Base-by-base conservation (phyloP, 345 rosid species). In the Syzygium oleosum region DNA sequence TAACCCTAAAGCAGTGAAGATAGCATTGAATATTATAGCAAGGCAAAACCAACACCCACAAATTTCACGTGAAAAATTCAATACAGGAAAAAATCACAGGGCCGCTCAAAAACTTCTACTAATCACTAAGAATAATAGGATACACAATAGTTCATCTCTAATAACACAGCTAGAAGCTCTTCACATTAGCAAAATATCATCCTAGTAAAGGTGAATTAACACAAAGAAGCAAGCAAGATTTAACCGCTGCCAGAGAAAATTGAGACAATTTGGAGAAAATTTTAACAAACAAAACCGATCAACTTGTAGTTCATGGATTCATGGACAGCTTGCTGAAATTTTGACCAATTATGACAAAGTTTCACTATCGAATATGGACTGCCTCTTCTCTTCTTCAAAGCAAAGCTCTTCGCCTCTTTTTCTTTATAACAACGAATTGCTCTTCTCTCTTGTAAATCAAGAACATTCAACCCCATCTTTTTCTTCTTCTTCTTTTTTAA, bases 101-200 rank as follows among this genome's bases (percentile, higher is more conserved):
- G 4, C 38, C 9, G 6, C 4, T 13, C 4, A n/a, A n/a, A 61
- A 61, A n/a, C 9, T n/a, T 61, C 9, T 4, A 14, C 19, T 15
- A 12, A n/a, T 61, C 73, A 61, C 0, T 1, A n/a, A 61, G 3
- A n/a, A 61, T 6, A 61, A 4, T 9, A 13, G 0, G 14, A 61
- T n/a, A 61, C 7, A 13, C 14, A 61, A 3, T 61, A 61, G 9
- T 61, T 61, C 3, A 61, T 61, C 14, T 61, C 4, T 2, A 12
- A 5, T 27, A 6, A 5, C 68, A 59, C 2, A 12, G 15, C 2
- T 27, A 11, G 65, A 58, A 15, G 29, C 15, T 58, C 65, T 27
- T 12, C 15, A 5, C 65, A 0, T 27, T 0, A 59, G 0, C 7
- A 59, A 25, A 59, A 27, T 59, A 59, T 25, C 2, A 25, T 27